A percentile compares a stretch with the other conserved stretches of the same genome.
These are phyloP conservation scores for Coniochaeta sp. DNA, from an alignment of 2,329 filamentous ascomycete genomes.

Conservation along the genomic window DNA sequence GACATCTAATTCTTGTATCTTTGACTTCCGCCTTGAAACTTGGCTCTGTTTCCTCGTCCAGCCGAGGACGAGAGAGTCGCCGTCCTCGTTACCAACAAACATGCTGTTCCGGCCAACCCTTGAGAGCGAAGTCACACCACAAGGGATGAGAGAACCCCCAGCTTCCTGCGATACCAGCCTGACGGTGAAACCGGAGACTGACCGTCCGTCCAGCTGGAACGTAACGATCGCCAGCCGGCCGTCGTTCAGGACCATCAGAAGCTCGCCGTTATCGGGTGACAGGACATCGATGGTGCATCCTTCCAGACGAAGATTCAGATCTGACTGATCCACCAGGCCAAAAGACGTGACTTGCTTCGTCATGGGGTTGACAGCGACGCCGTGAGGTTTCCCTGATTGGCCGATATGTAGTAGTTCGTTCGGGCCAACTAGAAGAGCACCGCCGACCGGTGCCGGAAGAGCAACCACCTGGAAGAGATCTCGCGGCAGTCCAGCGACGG, in stretches of 20 bases:
- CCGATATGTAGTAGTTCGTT: slow-evolving; percentile 95
- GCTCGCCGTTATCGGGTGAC: slow-evolving; percentile 68
- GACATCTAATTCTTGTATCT: slow-evolving; percentile 47
- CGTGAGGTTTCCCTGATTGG: slow-evolving; percentile 88
- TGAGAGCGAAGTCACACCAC: slow-evolving; percentile 60
- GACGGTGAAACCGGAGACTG: slow-evolving; percentile 79
- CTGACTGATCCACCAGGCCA: slow-evolving; percentile 76
- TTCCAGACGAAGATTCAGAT: slow-evolving; percentile 73
- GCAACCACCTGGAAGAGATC: slow-evolving; percentile 79
- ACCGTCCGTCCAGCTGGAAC: slow-evolving; percentile 84
- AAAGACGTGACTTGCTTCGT: slow-evolving; percentile 78
- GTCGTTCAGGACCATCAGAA: slow-evolving; percentile 72
- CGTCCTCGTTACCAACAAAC: slow-evolving; percentile 80
- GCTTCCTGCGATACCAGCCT: slow-evolving; percentile 54
- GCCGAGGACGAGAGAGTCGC: slow-evolving; percentile 73
- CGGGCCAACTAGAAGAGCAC: slow-evolving; percentile 74
- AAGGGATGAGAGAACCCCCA: slow-evolving; percentile 55
- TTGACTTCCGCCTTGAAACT: slow-evolving; percentile 54
- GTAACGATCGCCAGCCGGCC: slow-evolving; percentile 68
- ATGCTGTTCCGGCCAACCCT: slow-evolving; percentile 60
- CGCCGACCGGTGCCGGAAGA: slow-evolving; percentile 78
- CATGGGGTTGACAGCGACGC: slow-evolving; percentile 87
- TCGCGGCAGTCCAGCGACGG: slow-evolving; percentile 76
- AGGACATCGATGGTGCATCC: slow-evolving; percentile 71
- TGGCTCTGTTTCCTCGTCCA: slow-evolving; percentile 64